Base-by-base conservation (phyloP, 208 protist species). In the Novymonas esmeraldas region DNA sequence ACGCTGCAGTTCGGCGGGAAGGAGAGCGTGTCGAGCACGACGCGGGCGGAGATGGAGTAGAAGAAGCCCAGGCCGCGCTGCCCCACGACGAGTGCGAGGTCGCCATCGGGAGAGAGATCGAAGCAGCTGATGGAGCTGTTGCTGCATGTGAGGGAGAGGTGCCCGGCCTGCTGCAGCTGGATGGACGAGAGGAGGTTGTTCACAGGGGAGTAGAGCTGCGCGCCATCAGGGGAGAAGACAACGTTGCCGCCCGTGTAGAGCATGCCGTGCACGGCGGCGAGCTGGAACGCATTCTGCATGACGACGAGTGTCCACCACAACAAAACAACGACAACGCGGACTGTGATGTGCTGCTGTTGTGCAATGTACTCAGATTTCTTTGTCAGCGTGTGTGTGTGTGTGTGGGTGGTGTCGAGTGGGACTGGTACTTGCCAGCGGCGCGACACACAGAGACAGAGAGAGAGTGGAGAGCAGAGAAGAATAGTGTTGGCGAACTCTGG, bases 221-320 rank as follows among this genome's bases (percentile, higher is more conserved):
- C 65, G 44, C 87, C 92, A 48, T 95, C 92, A 3, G 87, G 89
- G 14, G 84, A 81, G 73, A 97, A 97, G 63, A 55, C 66, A 39
- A 97, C 81, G 76, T 97, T 97, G 64, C 92, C 92, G 41, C 92
- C 92, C 31, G 92, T 97, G 81, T 97, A 97, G 24, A 97, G 81
- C 92, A 94, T 97, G 73, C 92, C 92, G 75, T 95, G 92, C 69
- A 97, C 92, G 33, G 92, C 83, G 3, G 89, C 92, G 18, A 97
- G 77, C 74, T 97, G 89, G 58, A 94, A 97, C 33, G 77, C 82
- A 16, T 72, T 92, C 64, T 93, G 79, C 85, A 95, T 93, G 22
- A 49, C 42, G 42, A 24, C 6, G 5, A 7, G 33, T 6, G 6
- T 33, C 6, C 20, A 28, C 9, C 6, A 28, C 44, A 4, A 62